Base-by-base conservation (phyloP, 2,329 filamentous ascomycete genomes). In the Aureobasidium melanogenum region DNA sequence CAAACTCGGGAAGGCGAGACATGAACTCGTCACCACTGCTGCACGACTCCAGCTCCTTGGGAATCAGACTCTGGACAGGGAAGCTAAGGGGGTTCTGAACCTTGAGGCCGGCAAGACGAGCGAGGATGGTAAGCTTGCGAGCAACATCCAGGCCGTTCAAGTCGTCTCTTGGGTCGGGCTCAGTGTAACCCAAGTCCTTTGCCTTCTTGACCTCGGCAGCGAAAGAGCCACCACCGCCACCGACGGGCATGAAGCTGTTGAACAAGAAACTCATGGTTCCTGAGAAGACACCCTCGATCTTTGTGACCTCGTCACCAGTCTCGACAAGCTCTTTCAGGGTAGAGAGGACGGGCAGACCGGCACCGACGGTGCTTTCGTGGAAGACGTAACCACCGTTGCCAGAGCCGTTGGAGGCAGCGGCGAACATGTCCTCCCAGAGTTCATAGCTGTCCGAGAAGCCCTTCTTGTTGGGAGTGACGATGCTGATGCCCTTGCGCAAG, bases 391-490 rank as follows among this genome's bases (percentile, higher is more conserved):
- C 89, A 48, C 81, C 79, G 22, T 67, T 69, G 19, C 71, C 66
- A 36, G 77, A 74, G 46, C 88, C 88, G 1, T 82, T 80, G 51
- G 82, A 80, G 1, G 91, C 87, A 1, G 89, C 82, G 3, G 79
- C 77, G 75, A 96, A 95, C 71, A 99, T 97, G 65, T 88, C 84
- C 70, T 89, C 83, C 92, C 93, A 99, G 61, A 96, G 79, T 67
- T 85, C 80, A 69, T 89, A 86, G 48, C 84, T 85, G 62, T 88
- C 86, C 0, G 91, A 95, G 77, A 99, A 99, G 15, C 89, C 93
- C 77, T 99, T 99, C 81, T 99, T 99, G 82, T 97, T 99, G 46
- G 94, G 92, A 0, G 94, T 99, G 30, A 97, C 90, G 68, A 99
- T 85, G 75, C 86, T 93, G 74, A 99, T 87, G 14, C 92, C 93